These are phyloP conservation scores for Fusarium heterosporum DNA, from an alignment of 2,329 filamentous ascomycete species.

Conservation along the genomic window DNA sequence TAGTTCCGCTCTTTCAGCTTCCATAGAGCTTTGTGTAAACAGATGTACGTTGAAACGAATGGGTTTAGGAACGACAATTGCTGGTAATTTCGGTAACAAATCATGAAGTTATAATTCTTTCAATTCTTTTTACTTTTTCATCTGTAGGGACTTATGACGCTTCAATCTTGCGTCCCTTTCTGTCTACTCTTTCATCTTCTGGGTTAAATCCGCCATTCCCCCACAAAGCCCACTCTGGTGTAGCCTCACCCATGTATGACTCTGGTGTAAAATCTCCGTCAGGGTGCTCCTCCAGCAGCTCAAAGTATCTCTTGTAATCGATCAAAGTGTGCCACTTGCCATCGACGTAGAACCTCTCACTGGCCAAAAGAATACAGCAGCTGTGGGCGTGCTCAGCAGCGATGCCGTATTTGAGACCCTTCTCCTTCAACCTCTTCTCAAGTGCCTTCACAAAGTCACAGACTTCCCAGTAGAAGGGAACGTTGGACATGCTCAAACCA, in stretches of 20 bases:
- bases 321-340: slow-evolving; percentile 93
- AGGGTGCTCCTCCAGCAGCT: slow-evolving; percentile 76
- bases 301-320: slow-evolving; percentile 89
- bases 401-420: slow-evolving; percentile 87
- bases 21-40: slow-evolving; percentile 59
- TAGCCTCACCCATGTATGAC: slow-evolving; percentile 25
- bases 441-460: slow-evolving; percentile 83
- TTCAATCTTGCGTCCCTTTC: slow-evolving; percentile 79
- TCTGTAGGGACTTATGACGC: slow-evolving; percentile 26
- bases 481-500: slow-evolving; percentile 95
- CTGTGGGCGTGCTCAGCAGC: slow-evolving; percentile 95
- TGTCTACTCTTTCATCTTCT: slow-evolving; percentile 85
- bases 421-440: slow-evolving; percentile 72
- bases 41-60: slow-evolving; percentile 52
- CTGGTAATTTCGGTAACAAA: slow-evolving; percentile 49
- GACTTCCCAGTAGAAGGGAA: slow-evolving; percentile 95
- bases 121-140: background rate
- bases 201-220: slow-evolving; percentile 96
- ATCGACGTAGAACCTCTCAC: slow-evolving; percentile 79
- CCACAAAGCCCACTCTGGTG: slow-evolving; percentile 92
- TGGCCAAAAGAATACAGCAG: slow-evolving; percentile 90
- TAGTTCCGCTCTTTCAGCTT: slow-evolving; percentile 54
- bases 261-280: slow-evolving; percentile 66
- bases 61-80: slow-evolving; percentile 50
- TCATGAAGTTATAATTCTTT: slow-evolving; percentile 41